phyloP scores from a whole-genome alignment of 768 basidiomycete species.

The Porphyrellus cyaneotinctus region DNA sequence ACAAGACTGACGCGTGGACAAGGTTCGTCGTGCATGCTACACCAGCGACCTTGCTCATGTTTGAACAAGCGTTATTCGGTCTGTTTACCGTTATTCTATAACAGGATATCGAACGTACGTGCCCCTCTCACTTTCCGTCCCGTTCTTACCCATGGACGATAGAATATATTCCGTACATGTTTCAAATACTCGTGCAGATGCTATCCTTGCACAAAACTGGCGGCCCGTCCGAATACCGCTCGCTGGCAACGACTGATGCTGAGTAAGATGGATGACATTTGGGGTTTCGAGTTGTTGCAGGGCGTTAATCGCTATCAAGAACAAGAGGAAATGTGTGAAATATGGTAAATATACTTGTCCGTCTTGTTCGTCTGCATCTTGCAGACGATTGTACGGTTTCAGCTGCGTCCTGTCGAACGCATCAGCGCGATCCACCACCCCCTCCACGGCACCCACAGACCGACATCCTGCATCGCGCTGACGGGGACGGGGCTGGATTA shows the following conservation, averaged over 20 bases:
- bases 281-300: conserved; percentile 88
- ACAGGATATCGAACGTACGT: conserved; percentile 85
- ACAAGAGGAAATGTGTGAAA: too few species aligned
- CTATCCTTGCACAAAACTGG: conserved; percentile 60
- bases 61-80: conserved; percentile 79
- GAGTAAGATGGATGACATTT: conserved; percentile 81
- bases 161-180: too few species aligned
- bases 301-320: conserved; percentile 79
- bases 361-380: too few species aligned
- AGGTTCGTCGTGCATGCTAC: conserved; percentile 81
- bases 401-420: too few species aligned
- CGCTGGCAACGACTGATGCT: conserved; percentile 86
- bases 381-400: too few species aligned
- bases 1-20: background rate
- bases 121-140: conserved; percentile 17
- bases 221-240: conserved; percentile 74
- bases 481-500: conserved; percentile 75
- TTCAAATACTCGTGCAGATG: too few species aligned
- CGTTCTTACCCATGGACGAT: too few species aligned
- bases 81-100: conserved; percentile 86
- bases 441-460: too few species aligned
- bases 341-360: too few species aligned
- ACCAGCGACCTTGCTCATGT: conserved; percentile 60
- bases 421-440: too few species aligned
- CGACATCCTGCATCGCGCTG: too few species aligned